Base-by-base conservation (phyloP, 2,329 filamentous ascomycete genomes). In the Colletotrichum sp. region DNA sequence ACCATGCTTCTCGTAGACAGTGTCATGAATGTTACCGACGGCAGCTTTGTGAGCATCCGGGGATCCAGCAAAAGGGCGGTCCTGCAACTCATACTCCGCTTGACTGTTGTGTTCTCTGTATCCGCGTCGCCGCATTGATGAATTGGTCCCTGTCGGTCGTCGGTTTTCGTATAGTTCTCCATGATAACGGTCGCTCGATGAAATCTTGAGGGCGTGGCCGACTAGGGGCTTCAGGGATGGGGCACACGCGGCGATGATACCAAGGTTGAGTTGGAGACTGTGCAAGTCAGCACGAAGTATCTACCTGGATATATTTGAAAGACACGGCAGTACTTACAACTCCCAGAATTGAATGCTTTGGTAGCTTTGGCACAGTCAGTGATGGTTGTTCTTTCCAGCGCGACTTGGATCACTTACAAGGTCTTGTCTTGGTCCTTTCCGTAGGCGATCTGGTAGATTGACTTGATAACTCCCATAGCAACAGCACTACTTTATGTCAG, bases 151-250 rank as follows among this genome's bases (percentile, higher is more conserved):
- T 8, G 36, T 30, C 64, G 63, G 70, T 18, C 70, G 26, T 2
- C 64, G 26, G 52, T 68, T 68, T 9, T 68, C 69, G 38, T 73
- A 74, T 4, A 69, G 18, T 34, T 69, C 32, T 12, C 67, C 65
- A 9, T 74, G 65, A 2, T 74, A 70, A 14, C 58, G 71, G 43
- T 59, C 43, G 67, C 61, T 78, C 28, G 77, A 76, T 5, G 79
- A 79, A 9, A 81, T 75, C 18, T 79, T 78, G 43, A 84, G 80
- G 56, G 76, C 73, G n/a, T 79, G 78, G 69, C 78, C 75, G 32
- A 85, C 80, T 5, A 86, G 78, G 3, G 85, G 84, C 56, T 84
- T 84, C 30, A 87, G 79, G 4, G 83, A 82, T 10, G 85, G 84
- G 13, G 67, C 67, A 24, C 67, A 69, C 7, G 67, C 67, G 5